These are phyloP conservation scores for Scolecobasidium constrictum DNA, from an alignment of 2,329 filamentous ascomycete genomes.

Conservation along the genomic window DNA sequence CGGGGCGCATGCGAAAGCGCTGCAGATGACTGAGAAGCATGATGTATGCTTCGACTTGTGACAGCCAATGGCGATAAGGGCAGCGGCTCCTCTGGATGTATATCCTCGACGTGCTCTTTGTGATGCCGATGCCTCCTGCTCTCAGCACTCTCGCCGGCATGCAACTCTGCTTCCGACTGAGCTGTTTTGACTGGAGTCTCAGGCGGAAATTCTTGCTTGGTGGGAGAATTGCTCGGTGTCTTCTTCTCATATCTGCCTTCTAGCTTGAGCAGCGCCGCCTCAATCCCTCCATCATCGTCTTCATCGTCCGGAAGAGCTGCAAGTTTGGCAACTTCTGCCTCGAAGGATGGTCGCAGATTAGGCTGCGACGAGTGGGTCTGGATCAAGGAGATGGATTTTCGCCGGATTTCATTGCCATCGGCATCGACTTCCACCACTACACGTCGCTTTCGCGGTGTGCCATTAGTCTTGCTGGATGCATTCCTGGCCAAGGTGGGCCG, in stretches of 20 bases:
- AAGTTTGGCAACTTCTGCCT: constrained; percentile 76
- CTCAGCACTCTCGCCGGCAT: not conserved
- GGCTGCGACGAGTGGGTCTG: constrained; percentile 46
- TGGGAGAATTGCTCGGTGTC: constrained; percentile 32
- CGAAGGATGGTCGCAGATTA: constrained; percentile 59
- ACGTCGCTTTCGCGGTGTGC: constrained; percentile 3
- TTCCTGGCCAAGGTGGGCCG: not conserved
- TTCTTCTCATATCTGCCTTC: constrained; percentile 69
- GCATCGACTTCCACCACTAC: not conserved
- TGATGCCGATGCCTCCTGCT: constrained; percentile 1
- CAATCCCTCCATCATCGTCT: constrained; percentile 64
- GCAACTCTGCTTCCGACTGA: constrained; percentile 2
- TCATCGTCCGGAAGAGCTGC: constrained; percentile 82
- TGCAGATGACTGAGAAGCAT: constrained; percentile 14
- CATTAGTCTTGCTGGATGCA: not conserved
- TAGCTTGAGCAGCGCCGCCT: constrained; percentile 83
- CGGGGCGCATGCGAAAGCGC: not conserved
- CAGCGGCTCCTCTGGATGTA: constrained; percentile 11
- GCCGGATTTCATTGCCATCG: constrained; percentile 5
- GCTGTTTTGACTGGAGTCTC: not conserved
- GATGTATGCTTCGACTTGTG: constrained; percentile 23
- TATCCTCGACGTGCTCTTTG: constrained; percentile 8
- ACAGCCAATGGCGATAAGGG: constrained; percentile 14
- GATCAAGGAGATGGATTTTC: constrained; percentile 29
- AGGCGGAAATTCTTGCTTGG: not conserved